phyloP scores from a whole-genome alignment of 352 stramenopile species.

The Paralagenidium karlingii region DNA sequence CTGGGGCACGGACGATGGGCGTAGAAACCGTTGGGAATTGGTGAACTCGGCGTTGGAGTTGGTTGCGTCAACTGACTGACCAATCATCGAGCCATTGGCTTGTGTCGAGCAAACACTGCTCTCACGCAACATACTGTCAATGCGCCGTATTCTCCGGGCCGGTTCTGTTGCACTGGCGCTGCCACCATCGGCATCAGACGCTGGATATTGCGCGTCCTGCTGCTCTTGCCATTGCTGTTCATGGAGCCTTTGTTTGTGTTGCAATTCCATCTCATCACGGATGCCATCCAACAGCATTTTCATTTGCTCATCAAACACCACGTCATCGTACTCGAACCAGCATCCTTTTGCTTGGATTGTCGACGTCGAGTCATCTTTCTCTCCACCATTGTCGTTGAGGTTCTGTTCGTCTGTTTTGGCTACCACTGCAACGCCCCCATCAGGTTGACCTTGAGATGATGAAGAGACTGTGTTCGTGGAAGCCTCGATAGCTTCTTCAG shows the following conservation, averaged over 20 bases:
- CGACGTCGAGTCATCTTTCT: constrained; percentile 12
- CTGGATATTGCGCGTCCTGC: constrained; percentile 5
- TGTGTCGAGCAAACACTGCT: too few species aligned
- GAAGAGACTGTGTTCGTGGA: constrained; percentile 1
- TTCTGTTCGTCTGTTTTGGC: neutral
- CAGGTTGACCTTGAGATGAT: constrained; percentile 5
- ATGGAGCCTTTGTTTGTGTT: constrained; percentile 1
- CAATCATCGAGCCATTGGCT: too few species aligned
- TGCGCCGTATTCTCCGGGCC: too few species aligned
- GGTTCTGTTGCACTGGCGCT: too few species aligned
- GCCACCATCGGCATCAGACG: neutral
- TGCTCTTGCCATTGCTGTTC: neutral
- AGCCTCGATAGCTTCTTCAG: too few species aligned
- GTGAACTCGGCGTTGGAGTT: too few species aligned
- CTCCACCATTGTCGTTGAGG: neutral
- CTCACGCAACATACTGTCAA: too few species aligned
- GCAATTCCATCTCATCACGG: neutral
- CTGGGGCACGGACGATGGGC: too few species aligned
- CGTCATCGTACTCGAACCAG: constrained; percentile 36
- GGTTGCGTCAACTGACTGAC: too few species aligned
- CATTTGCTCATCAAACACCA: constrained; percentile 23
- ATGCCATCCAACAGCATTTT: constrained; percentile 16
- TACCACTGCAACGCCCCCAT: neutral
- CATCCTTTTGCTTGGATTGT: constrained; percentile 16
- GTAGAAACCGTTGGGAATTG: too few species aligned